phyloP scores from a whole-genome alignment of 179 eudicot genomes.

The Dionaea muscipula region DNA sequence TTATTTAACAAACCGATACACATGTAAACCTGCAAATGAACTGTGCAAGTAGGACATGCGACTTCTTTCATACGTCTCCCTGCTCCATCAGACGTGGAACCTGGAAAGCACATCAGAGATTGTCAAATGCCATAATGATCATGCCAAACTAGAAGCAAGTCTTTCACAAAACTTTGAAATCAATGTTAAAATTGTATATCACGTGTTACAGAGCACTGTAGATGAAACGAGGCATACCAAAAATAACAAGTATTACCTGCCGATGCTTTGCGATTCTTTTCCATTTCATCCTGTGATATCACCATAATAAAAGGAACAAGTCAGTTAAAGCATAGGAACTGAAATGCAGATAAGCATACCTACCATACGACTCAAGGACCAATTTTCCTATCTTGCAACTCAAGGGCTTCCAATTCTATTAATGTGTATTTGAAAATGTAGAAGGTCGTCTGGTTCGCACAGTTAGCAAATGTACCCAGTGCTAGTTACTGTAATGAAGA shows the following conservation, averaged over 20 bases:
- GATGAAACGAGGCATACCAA: background rate
- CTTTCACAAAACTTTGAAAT: background rate
- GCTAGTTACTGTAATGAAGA: too few relatives aligned
- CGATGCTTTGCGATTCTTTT: slow-evolving; percentile 52
- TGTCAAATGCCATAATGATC: background rate
- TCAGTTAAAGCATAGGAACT: too few relatives aligned
- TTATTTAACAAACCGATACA: background rate
- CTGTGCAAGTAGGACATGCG: slow-evolving; percentile 93
- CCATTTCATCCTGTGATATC: slow-evolving; percentile 70
- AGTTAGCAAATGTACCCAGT: too few relatives aligned
- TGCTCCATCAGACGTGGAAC: slow-evolving; percentile 47
- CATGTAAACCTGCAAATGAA: slow-evolving; percentile 66
- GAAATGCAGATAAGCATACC: too few relatives aligned
- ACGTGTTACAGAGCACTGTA: background rate
- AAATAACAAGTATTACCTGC: slow-evolving; percentile 39
- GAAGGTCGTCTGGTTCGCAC: too few relatives aligned
- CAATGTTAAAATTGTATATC: background rate
- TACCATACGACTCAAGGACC: too few relatives aligned
- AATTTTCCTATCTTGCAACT: too few relatives aligned
- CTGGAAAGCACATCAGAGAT: slow-evolving; percentile 13
- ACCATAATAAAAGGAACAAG: background rate
- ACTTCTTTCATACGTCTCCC: slow-evolving; percentile 77
- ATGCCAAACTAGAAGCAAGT: too few relatives aligned
- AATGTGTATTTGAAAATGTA: too few relatives aligned
- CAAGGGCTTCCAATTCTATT: too few relatives aligned